These are phyloP conservation scores for Phialophora chinensis DNA, from an alignment of 2,329 filamentous ascomycete species.

Conservation along the genomic window DNA sequence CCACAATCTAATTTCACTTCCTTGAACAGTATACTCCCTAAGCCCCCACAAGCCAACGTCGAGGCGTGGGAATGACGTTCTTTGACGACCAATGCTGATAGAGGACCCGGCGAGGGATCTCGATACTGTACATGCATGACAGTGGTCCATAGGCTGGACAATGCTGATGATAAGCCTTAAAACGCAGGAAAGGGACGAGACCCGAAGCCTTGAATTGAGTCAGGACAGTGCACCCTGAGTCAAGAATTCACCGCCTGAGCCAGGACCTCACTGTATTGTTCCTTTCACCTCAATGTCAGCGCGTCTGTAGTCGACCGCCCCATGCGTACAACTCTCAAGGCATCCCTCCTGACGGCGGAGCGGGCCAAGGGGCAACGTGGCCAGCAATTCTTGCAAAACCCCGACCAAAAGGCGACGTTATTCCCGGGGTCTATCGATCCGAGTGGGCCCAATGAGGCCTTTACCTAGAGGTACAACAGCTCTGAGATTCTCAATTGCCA, in stretches of 20 bases:
- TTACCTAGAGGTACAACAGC: slow-evolving; percentile 25
- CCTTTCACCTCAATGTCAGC: neutral
- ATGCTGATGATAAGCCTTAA: neutral
- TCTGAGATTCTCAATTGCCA: slow-evolving; percentile 34
- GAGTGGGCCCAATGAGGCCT: neutral
- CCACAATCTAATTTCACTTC: neutral
- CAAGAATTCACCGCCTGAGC: neutral
- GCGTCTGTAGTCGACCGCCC: neutral
- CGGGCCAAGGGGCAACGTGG: neutral
- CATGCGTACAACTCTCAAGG: neutral
- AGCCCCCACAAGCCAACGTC: neutral
- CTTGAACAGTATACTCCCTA: neutral
- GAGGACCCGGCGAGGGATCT: neutral
- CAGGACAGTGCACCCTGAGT: neutral
- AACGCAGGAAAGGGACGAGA: too few relatives aligned
- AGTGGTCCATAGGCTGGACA: neutral
- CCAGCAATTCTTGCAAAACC: neutral
- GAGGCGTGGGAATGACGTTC: neutral
- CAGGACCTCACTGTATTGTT: too few relatives aligned
- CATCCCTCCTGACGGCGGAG: neutral
- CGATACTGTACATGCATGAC: neutral
- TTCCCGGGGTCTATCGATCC: neutral
- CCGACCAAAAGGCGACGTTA: too few relatives aligned
- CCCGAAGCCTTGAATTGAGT: neutral
- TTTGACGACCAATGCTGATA: neutral